These are phyloP conservation scores for Guyanaporus albipodus DNA, from an alignment of 768 basidiomycete species.

Conservation along the genomic window DNA sequence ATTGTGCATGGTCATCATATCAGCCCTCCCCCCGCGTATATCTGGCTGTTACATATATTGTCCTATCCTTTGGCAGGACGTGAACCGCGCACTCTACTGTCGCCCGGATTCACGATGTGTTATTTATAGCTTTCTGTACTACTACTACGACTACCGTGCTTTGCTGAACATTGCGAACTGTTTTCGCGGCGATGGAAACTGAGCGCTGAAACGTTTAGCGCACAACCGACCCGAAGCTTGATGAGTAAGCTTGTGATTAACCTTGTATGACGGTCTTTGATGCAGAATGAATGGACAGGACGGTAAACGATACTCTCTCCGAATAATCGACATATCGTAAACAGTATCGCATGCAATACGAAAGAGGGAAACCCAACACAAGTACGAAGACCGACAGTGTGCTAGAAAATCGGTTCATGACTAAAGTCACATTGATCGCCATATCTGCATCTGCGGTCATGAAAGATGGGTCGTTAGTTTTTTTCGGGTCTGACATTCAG, in stretches of 20 bases:
- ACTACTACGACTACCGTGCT: constrained; percentile 31
- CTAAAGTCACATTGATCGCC: constrained; percentile 86
- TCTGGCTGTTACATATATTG: constrained; percentile 29
- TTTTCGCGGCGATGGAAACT: constrained; percentile 6
- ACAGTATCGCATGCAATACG: constrained; percentile 14
- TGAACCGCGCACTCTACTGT: constrained; percentile 14
- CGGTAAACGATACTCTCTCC: constrained; percentile 5
- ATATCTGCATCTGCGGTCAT: constrained; percentile 77
- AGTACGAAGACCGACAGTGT: not conserved
- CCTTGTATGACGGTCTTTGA: not conserved
- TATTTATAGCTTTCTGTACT: constrained; percentile 37
- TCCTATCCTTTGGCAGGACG: constrained; percentile 27
- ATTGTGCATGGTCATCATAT: constrained; percentile 18
- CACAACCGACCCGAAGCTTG: not conserved
- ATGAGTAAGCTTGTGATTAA: constrained; percentile 13
- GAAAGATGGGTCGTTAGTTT: constrained; percentile 39
- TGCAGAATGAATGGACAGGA: too few relatives aligned
- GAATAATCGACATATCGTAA: constrained; percentile 13
- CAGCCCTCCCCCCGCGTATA: constrained; percentile 9
- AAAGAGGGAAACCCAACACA: constrained; percentile 1
- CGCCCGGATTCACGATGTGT: constrained; percentile 30
- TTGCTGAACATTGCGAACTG: constrained; percentile 17
- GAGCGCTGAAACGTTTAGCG: not conserved
- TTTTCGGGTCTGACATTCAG: constrained; percentile 20
- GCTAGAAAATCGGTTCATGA: constrained; percentile 50